Evolutionary conservation across 1,139 yeast genomes (phyloP).

Genomic region (Hyphopichia khmerensis): DNA sequence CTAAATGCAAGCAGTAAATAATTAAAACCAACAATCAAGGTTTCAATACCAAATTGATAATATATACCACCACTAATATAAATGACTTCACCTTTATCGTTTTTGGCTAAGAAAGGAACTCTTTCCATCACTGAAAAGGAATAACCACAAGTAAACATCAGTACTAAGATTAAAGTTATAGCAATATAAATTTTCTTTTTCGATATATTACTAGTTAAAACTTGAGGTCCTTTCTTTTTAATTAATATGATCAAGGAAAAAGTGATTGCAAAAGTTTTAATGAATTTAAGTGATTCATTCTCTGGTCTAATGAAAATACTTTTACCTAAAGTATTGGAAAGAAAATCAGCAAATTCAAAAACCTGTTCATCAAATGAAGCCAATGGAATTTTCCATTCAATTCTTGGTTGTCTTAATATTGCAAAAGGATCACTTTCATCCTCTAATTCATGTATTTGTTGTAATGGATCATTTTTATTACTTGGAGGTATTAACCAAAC

Average conservation of each 20-base stretch:
- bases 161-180: constrained; percentile 38
- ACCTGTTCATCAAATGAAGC: constrained; percentile 28
- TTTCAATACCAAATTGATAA: constrained; percentile 71
- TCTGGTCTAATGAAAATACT: constrained; percentile 41
- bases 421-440: constrained; percentile 20
- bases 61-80: constrained; percentile 61
- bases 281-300: constrained; percentile 42
- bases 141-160: constrained; percentile 57
- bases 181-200: constrained; percentile 34
- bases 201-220: constrained; percentile 26
- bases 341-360: constrained; percentile 51
- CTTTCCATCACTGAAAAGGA: constrained; percentile 59
- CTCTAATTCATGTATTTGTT: constrained; percentile 14
- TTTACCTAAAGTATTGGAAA: constrained; percentile 45
- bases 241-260: constrained; percentile 45
- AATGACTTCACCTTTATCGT: constrained; percentile 47
- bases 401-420: constrained; percentile 30
- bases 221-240: constrained; percentile 47
- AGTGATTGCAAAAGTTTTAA: constrained; percentile 45
- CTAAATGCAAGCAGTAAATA: constrained; percentile 46
- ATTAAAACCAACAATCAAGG: constrained; percentile 46
- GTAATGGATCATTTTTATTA: constrained; percentile 1
- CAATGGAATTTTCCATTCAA: constrained; percentile 30
- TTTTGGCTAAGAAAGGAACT: constrained; percentile 61
- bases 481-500: constrained; percentile 64